Conservation (phyloP, 2,329 filamentous ascomycete species). For the Aspergillus sp. region DNA sequence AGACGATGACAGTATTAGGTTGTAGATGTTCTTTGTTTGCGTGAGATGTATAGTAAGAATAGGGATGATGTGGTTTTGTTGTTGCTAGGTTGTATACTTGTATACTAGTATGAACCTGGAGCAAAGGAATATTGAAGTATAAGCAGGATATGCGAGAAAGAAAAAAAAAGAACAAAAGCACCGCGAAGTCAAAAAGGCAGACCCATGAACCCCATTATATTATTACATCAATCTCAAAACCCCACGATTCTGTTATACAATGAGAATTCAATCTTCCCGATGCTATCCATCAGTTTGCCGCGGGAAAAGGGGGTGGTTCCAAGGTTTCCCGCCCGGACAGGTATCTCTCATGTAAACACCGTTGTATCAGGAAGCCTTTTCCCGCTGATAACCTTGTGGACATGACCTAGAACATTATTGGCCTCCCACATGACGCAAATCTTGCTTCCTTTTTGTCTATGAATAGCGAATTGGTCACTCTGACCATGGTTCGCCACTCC, state of each 20-base stretch:
- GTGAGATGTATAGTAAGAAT: background rate
- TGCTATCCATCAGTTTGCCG: constrained; percentile 30
- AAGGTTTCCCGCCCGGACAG: constrained; percentile 31
- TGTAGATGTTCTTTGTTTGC: background rate
- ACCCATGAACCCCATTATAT: constrained; percentile 22
- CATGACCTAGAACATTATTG: constrained; percentile 21
- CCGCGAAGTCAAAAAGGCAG: background rate
- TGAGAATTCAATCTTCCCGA: constrained; percentile 16
- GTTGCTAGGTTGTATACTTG: background rate
- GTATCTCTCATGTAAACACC: constrained; percentile 19
- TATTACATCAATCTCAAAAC: constrained; percentile 16
- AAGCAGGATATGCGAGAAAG: background rate
- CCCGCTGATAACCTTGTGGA: constrained; percentile 33
- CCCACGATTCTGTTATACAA: constrained; percentile 33
- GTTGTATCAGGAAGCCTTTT: constrained; percentile 25
- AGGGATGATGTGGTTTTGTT: background rate
- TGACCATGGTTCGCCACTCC: background rate
- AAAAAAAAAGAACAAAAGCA: constrained; percentile 5
- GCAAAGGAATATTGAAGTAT: background rate
- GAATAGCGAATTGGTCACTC: background rate
- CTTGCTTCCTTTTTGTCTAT: background rate
- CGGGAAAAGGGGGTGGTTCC: constrained; percentile 27
- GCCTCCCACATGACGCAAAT: constrained; percentile 26
- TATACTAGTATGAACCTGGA: background rate
- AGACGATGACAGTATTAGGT: background rate